Evolutionary conservation across 2,329 filamentous ascomycete genomes (phyloP).

Genomic region (Botrytis cinerea): DNA sequence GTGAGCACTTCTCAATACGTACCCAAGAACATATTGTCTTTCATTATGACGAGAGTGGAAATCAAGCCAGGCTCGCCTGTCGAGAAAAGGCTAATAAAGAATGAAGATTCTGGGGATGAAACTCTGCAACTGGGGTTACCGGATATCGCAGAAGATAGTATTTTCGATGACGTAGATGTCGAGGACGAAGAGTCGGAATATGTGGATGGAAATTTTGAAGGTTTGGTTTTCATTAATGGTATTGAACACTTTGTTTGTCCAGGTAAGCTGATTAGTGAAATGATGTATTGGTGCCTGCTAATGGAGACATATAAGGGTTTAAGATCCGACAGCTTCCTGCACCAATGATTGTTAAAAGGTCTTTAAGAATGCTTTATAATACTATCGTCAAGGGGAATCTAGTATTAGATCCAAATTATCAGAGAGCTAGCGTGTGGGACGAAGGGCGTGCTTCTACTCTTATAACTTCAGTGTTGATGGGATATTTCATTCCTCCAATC

Average conservation of each 20-base stretch:
- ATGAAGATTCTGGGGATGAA: conserved; percentile 30
- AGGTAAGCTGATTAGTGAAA: conserved; percentile 3
- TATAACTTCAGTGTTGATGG: conserved; percentile 40
- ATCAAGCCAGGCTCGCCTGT: conserved; percentile 24
- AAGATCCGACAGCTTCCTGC: conserved; percentile 26
- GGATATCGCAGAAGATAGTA: conserved; percentile 30
- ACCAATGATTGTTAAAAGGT: conserved; percentile 20
- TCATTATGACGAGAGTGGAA: conserved; percentile 22
- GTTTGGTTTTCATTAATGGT: conserved; percentile 24
- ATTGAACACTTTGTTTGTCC: conserved; percentile 27
- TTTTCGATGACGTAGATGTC: conserved; percentile 37
- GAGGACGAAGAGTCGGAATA: conserved; percentile 36
- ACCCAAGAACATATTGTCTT: background rate
- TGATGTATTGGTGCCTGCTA: background rate
- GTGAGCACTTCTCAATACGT: background rate
- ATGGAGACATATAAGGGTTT: conserved; percentile 22
- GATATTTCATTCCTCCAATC: conserved; percentile 49
- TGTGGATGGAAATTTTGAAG: conserved; percentile 36
- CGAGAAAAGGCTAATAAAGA: conserved; percentile 21
- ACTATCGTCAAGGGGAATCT: conserved; percentile 41
- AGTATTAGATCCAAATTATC: conserved; percentile 49
- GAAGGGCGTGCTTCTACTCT: conserved; percentile 39
- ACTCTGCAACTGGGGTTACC: conserved; percentile 28
- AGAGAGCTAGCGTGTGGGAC: conserved; percentile 51
- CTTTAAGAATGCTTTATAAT: conserved; percentile 28